Conservation (phyloP, 768 basidiomycete species). For the Cubamyces sp. region DNA sequence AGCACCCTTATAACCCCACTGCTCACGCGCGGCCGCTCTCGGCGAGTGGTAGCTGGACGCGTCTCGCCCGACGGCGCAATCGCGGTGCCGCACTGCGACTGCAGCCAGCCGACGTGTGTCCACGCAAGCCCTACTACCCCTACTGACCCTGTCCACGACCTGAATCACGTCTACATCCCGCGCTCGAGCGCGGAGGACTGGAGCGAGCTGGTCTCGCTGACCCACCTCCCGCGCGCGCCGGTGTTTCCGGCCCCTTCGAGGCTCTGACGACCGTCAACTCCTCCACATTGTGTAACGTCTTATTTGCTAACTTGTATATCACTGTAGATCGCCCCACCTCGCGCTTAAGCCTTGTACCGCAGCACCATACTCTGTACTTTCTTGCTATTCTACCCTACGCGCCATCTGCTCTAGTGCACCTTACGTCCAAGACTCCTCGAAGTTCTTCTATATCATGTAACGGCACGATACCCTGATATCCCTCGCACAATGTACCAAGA, state of each 20-base stretch:
- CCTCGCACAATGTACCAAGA: too few relatives aligned
- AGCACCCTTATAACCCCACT: background rate
- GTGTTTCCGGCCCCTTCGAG: background rate
- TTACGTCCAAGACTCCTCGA: too few relatives aligned
- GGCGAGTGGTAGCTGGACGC: background rate
- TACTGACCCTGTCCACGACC: background rate
- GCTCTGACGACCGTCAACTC: too few relatives aligned
- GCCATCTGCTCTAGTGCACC: background rate
- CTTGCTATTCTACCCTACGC: background rate
- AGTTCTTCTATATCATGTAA: too few relatives aligned
- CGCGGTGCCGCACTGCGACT: background rate
- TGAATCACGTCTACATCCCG: conserved; percentile 6
- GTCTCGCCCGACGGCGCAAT: background rate
- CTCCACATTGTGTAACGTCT: background rate
- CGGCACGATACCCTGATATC: too few relatives aligned
- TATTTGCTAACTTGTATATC: background rate
- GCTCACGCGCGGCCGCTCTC: background rate
- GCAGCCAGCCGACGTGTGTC: background rate
- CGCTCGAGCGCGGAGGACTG: conserved; percentile 12
- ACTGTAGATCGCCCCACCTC: background rate
- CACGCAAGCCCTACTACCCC: background rate
- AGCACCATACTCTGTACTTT: background rate
- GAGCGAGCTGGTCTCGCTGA: conserved; percentile 19
- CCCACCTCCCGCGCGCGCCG: conserved; percentile 14
- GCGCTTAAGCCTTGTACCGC: background rate